Evolutionary conservation across 1,284 basidiomycete species (phyloP).

Genomic region (Coniophora puteana): DNA sequence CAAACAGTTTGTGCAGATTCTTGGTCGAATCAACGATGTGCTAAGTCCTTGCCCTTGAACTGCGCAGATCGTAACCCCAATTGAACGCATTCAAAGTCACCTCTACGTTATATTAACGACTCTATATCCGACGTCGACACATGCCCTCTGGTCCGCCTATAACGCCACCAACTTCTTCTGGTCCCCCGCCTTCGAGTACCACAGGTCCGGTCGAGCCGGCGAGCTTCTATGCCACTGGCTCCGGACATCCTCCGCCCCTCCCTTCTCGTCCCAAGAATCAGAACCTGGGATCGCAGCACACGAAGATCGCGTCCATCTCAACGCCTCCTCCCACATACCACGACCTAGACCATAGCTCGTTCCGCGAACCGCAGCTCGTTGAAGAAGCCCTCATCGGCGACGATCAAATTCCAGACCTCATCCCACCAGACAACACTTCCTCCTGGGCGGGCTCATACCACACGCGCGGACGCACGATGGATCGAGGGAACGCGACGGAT

Average conservation of each 20-base stretch:
- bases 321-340: slow-evolving; percentile 26
- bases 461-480: too few species aligned
- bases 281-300: slow-evolving; percentile 25
- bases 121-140: too few species aligned
- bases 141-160: too few species aligned
- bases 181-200: slow-evolving; percentile 17
- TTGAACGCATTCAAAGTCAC: too few species aligned
- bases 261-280: slow-evolving; percentile 27
- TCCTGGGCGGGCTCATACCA: too few species aligned
- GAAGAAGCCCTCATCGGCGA: slow-evolving; percentile 28
- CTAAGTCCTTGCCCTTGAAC: too few species aligned
- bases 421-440: slow-evolving; percentile 13
- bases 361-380: slow-evolving; percentile 45
- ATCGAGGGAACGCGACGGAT: slow-evolving; percentile 4
- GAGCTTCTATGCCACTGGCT: slow-evolving; percentile 24
- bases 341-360: slow-evolving; percentile 24
- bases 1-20: too few species aligned
- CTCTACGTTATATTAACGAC: too few species aligned
- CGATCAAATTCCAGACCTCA: slow-evolving; percentile 26
- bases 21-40: too few species aligned
- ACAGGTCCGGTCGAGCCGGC: slow-evolving; percentile 21
- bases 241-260: slow-evolving; percentile 23
- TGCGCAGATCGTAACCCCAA: too few species aligned
- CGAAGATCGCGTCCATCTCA: slow-evolving; percentile 22
- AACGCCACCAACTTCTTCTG: too few species aligned